A percentile compares a stretch with the other conserved stretches of the same genome.
These are phyloP conservation scores for Candida nitratophila DNA, from an alignment of 805 yeast genomes.

Conservation along the genomic window DNA sequence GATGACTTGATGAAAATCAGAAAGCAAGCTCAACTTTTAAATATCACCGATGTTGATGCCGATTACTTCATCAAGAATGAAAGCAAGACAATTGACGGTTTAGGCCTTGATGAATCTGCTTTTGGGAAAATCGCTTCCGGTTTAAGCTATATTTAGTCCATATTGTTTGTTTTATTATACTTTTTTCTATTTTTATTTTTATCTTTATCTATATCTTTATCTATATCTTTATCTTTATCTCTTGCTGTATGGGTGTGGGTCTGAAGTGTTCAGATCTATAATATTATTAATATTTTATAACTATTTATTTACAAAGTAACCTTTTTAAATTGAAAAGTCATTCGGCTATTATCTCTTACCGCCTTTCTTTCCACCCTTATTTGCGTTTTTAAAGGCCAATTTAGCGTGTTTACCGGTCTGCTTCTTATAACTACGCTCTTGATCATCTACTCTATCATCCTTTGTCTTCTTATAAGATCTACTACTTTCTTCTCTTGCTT, in stretches of 20 bases:
- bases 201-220: background rate
- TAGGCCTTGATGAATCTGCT: background rate
- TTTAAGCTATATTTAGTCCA: background rate
- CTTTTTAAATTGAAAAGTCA: too few species aligned
- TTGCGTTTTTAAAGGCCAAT: background rate
- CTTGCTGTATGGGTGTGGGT: too few species aligned
- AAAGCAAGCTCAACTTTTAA: constrained; percentile 41
- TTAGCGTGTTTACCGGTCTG: constrained; percentile 20
- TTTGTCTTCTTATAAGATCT: constrained; percentile 78
- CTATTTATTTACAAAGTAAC: background rate
- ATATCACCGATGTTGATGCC: constrained; percentile 25
- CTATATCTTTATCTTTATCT: too few species aligned
- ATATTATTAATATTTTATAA: background rate
- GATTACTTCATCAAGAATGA: background rate
- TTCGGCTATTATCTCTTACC: background rate
- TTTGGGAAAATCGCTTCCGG: background rate
- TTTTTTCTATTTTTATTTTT: background rate
- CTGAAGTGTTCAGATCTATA: too few species aligned
- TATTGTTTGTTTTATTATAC: background rate
- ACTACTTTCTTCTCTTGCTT: constrained; percentile 47
- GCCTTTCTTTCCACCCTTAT: background rate
- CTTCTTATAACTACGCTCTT: constrained; percentile 31
- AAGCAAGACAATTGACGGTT: background rate
- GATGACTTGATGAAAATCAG: constrained; percentile 37
- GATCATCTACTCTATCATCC: constrained; percentile 53